phyloP scores from a whole-genome alignment of 306 rosid genomes.

The Quercus gilva region DNA sequence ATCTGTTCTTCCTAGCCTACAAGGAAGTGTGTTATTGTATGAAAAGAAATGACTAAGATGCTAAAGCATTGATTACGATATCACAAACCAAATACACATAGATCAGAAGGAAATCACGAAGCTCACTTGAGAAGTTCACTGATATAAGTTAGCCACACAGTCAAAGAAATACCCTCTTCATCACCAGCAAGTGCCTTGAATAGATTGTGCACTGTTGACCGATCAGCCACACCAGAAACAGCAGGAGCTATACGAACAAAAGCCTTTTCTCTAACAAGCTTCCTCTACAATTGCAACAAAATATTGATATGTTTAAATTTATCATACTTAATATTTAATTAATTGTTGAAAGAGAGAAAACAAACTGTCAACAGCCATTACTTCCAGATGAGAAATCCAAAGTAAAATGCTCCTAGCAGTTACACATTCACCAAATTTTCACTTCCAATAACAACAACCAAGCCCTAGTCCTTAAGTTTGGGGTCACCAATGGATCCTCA shows the following conservation, averaged over 20 bases:
- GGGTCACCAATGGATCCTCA: too few relatives aligned
- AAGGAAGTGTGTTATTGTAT: neutral
- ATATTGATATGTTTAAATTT: slow-evolving; percentile 3
- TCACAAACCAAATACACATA: slow-evolving; percentile 1
- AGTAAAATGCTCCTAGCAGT: neutral
- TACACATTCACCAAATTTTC: neutral
- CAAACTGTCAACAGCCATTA: neutral
- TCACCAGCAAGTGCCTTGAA: slow-evolving; percentile 84
- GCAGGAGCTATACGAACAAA: slow-evolving; percentile 92
- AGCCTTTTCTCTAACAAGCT: slow-evolving; percentile 72
- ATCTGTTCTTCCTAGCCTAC: neutral
- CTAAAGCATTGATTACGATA: neutral
- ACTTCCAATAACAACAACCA: too few relatives aligned
- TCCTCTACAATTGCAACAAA: slow-evolving; percentile 52
- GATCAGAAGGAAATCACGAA: slow-evolving; percentile 2
- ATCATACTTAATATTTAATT: slow-evolving; percentile 15
- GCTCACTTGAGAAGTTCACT: slow-evolving; percentile 84
- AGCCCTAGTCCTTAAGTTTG: too few relatives aligned
- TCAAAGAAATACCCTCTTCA: slow-evolving; percentile 71
- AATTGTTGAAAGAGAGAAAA: neutral
- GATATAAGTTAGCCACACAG: slow-evolving; percentile 73
- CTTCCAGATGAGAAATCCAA: neutral
- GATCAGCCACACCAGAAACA: slow-evolving; percentile 75
- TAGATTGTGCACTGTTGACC: slow-evolving; percentile 72
- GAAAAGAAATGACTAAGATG: neutral